These are phyloP conservation scores for Gymnopilus junonius DNA, from an alignment of 768 basidiomycete species.

Conservation along the genomic window DNA sequence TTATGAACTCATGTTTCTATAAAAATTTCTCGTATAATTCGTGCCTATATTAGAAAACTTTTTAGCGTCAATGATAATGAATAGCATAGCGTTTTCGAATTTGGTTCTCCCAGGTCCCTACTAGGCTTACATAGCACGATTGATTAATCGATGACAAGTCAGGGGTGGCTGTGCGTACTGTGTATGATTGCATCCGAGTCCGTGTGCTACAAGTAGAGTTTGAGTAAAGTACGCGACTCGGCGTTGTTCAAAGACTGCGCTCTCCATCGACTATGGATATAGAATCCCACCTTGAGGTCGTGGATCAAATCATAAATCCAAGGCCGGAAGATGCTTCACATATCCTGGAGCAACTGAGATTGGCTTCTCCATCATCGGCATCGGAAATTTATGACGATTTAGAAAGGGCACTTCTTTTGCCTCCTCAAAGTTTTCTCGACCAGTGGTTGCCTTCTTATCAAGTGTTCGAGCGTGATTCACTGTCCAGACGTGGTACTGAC, in stretches of 20 bases:
- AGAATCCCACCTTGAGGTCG: conserved; percentile 33
- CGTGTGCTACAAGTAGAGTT: no score
- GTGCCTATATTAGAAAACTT: no score
- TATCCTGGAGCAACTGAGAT: conserved; percentile 59
- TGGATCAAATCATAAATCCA: conserved; percentile 54
- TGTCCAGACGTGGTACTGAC: conserved; percentile 13
- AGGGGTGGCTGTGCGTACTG: not conserved
- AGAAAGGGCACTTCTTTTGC: conserved; percentile 75
- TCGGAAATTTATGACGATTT: conserved; percentile 69
- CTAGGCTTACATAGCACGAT: no score
- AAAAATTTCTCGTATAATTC: no score
- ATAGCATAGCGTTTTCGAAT: no score
- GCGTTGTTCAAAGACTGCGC: no score
- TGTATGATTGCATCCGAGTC: no score
- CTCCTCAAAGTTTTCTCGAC: conserved; percentile 64
- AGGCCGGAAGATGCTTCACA: conserved; percentile 38
- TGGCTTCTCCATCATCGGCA: conserved; percentile 59
- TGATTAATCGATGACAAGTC: no score
- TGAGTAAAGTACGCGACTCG: no score
- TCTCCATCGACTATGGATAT: conserved; percentile 8
- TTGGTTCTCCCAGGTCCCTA: no score
- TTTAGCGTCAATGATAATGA: no score
- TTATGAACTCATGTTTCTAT: no score
- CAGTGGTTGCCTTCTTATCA: conserved; percentile 85
- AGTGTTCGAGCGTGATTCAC: conserved; percentile 55